Evolutionary conservation across 2,329 filamentous ascomycete species (phyloP).

Genomic region (Ceratocystis cacaofunesta): DNA sequence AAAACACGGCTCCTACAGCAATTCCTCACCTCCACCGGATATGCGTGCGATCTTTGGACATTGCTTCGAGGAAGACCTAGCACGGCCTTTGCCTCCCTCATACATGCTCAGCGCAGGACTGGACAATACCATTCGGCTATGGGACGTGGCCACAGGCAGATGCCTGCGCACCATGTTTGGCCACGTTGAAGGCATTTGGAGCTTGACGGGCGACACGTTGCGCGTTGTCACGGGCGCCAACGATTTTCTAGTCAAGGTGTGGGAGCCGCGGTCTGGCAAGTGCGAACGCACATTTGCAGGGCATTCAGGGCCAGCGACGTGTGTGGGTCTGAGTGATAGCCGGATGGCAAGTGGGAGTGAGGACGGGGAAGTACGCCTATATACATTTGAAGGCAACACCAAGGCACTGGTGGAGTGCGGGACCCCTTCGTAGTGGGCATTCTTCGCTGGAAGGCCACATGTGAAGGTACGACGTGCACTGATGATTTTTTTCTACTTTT

Average conservation of each 20-base stretch:
- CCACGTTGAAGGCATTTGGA: slow-evolving; percentile 93
- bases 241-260: slow-evolving; percentile 84
- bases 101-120: slow-evolving; percentile 91
- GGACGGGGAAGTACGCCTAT: slow-evolving; percentile 78
- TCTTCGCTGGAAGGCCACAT: too few species aligned
- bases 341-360: slow-evolving; percentile 84
- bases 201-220: slow-evolving; percentile 73
- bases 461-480: background rate
- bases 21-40: slow-evolving; percentile 26
- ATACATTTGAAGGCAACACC: slow-evolving; percentile 50
- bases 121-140: slow-evolving; percentile 81
- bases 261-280: slow-evolving; percentile 82
- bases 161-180: slow-evolving; percentile 91
- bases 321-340: slow-evolving; percentile 78
- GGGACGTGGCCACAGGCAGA: slow-evolving; percentile 70
- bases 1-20: background rate
- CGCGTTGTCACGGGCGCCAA: slow-evolving; percentile 80
- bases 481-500: background rate
- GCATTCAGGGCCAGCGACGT: slow-evolving; percentile 82
- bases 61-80: slow-evolving; percentile 44
- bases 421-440: slow-evolving; percentile 31
- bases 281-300: slow-evolving; percentile 88
- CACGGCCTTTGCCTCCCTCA: slow-evolving; percentile 60
- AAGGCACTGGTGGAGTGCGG: slow-evolving; percentile 34
- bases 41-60: slow-evolving; percentile 42